A percentile compares a stretch with the other conserved stretches of the same genome.
Evolutionary conservation across 108 stramenopile genomes (phyloP).

Genomic region (Pseudonitzschia multistriata): DNA sequence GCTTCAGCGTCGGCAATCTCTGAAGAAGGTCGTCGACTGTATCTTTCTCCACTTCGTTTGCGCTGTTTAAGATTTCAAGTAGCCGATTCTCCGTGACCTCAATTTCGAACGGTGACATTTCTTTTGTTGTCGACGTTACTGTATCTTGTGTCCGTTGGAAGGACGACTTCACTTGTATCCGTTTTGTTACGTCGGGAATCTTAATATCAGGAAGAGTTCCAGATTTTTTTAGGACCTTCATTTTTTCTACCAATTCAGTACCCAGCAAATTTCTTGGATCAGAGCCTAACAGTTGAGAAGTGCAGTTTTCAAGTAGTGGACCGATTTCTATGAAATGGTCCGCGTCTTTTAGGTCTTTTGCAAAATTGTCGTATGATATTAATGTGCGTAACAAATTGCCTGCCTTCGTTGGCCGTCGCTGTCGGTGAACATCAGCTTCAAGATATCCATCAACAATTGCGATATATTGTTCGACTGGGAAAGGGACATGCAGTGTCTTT

Average conservation of each 20-base stretch:
- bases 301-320: constrained; percentile 6
- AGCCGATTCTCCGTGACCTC: constrained; percentile 22
- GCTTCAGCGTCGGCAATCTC: constrained; percentile 5
- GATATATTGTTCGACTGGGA: constrained; percentile 21
- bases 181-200: neutral
- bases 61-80: constrained; percentile 12
- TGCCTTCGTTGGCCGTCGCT: constrained; percentile 8
- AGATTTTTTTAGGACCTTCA: neutral
- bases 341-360: neutral
- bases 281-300: neutral
- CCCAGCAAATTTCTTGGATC: neutral
- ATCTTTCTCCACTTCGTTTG: neutral
- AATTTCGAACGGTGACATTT: constrained; percentile 25
- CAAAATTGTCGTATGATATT: neutral
- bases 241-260: constrained; percentile 1
- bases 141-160: neutral
- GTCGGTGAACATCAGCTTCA: neutral
- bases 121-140: neutral
- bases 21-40: neutral
- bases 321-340: constrained; percentile 11
- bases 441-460: constrained; percentile 20
- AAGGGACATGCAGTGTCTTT: neutral
- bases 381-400: constrained; percentile 9
- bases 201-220: neutral
- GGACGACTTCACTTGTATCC: neutral